Conservation (phyloP, 179 eudicot species). For the Sideroxylon spinosum region DNA sequence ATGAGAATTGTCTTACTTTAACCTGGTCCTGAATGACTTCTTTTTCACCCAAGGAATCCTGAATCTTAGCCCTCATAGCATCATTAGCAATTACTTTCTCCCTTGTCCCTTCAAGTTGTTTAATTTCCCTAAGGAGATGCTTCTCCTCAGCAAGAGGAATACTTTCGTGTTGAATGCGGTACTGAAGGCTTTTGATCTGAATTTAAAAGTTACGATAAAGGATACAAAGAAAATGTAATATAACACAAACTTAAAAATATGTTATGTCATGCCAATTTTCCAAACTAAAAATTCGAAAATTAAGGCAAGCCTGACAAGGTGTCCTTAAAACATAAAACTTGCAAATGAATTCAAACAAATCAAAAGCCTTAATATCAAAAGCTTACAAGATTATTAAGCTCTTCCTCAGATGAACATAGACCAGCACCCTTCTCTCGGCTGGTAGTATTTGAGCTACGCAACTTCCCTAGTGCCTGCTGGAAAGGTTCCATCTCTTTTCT, state of each 20-base stretch:
- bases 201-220: slow-evolving; percentile 9
- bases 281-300: not conserved
- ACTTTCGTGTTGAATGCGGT: slow-evolving; percentile 84
- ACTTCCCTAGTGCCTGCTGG: slow-evolving; percentile 65
- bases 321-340: not conserved
- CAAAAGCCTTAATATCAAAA: not conserved
- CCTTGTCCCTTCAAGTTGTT: slow-evolving; percentile 83
- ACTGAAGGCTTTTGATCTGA: slow-evolving; percentile 71
- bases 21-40: slow-evolving; percentile 79
- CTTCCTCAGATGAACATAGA: slow-evolving; percentile 72
- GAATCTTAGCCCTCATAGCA: slow-evolving; percentile 74
- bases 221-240: not conserved
- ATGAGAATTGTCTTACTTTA: slow-evolving; percentile 48
- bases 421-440: slow-evolving; percentile 48
- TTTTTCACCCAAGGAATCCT: slow-evolving; percentile 72
- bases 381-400: slow-evolving; percentile 65
- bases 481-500: slow-evolving; percentile 69
- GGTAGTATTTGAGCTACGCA: slow-evolving; percentile 45
- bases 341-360: not conserved
- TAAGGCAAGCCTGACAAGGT: not conserved
- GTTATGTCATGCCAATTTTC: not conserved
- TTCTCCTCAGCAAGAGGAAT: slow-evolving; percentile 81
- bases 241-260: not conserved
- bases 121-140: slow-evolving; percentile 72
- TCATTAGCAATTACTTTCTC: slow-evolving; percentile 72